Evolutionary conservation across 1,284 basidiomycete species (phyloP), one percentile per base, ranked within the genome.

Genomic region (Pyrrhoderma noxium): DNA sequence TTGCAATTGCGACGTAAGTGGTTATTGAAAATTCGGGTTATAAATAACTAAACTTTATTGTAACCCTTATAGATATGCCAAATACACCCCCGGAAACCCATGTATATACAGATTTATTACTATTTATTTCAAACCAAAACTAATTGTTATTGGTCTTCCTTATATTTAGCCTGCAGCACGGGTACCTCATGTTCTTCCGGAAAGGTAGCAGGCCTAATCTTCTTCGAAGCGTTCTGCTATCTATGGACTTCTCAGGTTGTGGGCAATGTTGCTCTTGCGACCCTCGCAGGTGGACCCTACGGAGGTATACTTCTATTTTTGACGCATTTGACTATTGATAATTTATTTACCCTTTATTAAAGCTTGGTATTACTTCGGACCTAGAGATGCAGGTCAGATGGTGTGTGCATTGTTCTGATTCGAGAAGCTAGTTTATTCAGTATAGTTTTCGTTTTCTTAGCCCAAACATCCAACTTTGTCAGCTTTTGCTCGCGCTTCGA

Each of bases 231-330:
- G 0, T 92, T 92, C 66, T 82, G 82, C n/a, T 92, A 81, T 69
- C 72, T 89, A 40, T 92, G 89, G 88, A 85, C 80, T 8, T 85
- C 83, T 0, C 83, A 86, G 66, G 87, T 90, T 25, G 77, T 89
- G 40, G 79, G 79, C 36, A 93, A 93, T 60, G 79, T 93, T 36
- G 76, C 86, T 1, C 73, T 93, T 19, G 79, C 83, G 18, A 91
- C 89, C 1, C 76, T 92, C 38, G 86, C 88, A 5, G 90, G 90
- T 35, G 79, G 80, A n/a, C 69, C 76, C 2, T 81, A 72, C 57
- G 79, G 78, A 50, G 69, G 76, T 74, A 57, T 57, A 73, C 65
- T 19, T 22, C 38, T 8, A 41, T 18, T 34, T 9, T 23, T 34
- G 42, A 22, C 16, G 3, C 37, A 9, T 16, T 31, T 19, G 22